Conservation (phyloP, 345 rosid species). For the Crucihimalaya himalaica region DNA sequence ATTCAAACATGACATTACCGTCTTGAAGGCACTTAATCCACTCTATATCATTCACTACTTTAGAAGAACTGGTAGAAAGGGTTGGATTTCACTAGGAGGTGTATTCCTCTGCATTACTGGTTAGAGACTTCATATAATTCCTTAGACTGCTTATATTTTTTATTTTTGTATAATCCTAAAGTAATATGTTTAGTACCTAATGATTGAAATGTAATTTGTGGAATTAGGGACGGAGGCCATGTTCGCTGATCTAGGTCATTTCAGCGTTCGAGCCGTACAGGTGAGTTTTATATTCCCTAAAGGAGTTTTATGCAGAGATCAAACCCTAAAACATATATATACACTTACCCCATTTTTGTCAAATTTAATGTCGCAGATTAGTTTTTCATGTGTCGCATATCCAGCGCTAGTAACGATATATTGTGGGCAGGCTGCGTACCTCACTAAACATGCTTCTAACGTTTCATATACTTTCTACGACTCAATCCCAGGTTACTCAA, state of each 20-base stretch:
- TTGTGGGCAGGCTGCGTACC: constrained; percentile 66
- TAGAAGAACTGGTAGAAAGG: constrained; percentile 47
- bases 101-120: constrained; percentile 74
- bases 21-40: constrained; percentile 72
- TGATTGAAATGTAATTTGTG: neutral
- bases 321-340: no score
- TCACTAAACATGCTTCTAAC: constrained; percentile 42
- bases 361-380: constrained; percentile 48
- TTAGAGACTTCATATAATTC: neutral
- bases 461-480: constrained; percentile 61
- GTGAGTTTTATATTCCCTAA: constrained; percentile 33
- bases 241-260: constrained; percentile 91
- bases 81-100: constrained; percentile 80
- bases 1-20: constrained; percentile 53
- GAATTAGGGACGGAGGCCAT: constrained; percentile 77
- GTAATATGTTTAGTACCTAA: neutral
- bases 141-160: no score
- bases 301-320: no score
- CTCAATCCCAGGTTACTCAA: constrained; percentile 48
- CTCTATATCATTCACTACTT: constrained; percentile 58
- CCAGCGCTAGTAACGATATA: constrained; percentile 51
- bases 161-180: neutral
- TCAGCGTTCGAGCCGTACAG: constrained; percentile 68
- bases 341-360: neutral
- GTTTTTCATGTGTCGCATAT: constrained; percentile 52